Base-by-base conservation (phyloP, 2,329 filamentous ascomycete genomes). In the Byssothecium circinans region DNA sequence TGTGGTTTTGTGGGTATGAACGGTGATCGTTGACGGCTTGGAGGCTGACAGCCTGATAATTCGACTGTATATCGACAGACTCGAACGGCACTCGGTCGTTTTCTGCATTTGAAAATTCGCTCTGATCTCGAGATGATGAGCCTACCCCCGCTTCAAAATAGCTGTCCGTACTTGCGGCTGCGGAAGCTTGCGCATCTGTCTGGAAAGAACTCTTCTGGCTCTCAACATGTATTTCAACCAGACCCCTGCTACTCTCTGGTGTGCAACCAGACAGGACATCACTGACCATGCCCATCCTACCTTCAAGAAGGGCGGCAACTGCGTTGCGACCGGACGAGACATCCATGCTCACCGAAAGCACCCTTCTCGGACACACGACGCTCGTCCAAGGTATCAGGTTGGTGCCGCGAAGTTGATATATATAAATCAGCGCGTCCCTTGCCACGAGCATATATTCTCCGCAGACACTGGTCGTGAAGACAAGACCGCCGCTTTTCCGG, bases 281-380 rank as follows among this genome's bases (percentile, higher is more conserved):
- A 56, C 78, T 85, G 1, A 87, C 75, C 61, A 86, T 75, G 3
- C 82, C 84, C 61, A 81, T 74, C 2, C 84, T 78, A 6, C 81
- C 81, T 51, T 82, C 77, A 38, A 87, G 71, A 8, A 87, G 69
- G 23, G 81, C 77, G 14, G 82, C 83, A 42, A 86, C 71, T 6
- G 81, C 75, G 54, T 81, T 75, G 35, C 76, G 74, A 8, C 78
- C 71, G 2, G 74, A 77, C 4, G 79, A 83, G 0, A 81, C 81
- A 61, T 87, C 82, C 76, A 87, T 84, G 52, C 81, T 81, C 56
- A 82, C 80, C 2, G 78, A 76, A 5, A 87, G 62, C 2, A 86
- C 78, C 36, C 77, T 71, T 14, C 75, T 72, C 11, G 81, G 82
- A 56, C 83, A 86, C 12, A 77, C 61, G 10, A 87, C 75, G 33